These are phyloP conservation scores for Phytophthora citricola DNA, from an alignment of 352 stramenopile genomes.

Conservation along the genomic window DNA sequence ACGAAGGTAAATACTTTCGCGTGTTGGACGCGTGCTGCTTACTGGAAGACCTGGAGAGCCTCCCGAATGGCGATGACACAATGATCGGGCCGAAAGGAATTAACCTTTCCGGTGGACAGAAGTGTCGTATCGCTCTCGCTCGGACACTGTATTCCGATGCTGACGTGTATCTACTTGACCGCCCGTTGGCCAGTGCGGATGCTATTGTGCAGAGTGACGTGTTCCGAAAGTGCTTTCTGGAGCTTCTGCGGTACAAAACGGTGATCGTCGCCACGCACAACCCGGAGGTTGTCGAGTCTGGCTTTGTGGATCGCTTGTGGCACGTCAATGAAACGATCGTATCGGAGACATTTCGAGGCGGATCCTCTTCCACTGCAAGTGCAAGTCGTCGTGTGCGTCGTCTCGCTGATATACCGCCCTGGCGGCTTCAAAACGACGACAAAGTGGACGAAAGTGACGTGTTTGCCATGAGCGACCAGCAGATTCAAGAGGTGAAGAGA, in stretches of 20 bases:
- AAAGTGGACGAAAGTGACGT: conserved; percentile 9
- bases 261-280: conserved; percentile 93
- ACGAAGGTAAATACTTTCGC: conserved; percentile 49
- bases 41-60: conserved; percentile 49
- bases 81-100: conserved; percentile 44
- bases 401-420: conserved; percentile 42
- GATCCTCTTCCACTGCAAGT: neutral
- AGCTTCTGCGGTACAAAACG: conserved; percentile 49
- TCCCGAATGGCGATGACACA: conserved; percentile 42
- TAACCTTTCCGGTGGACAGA: conserved; percentile 44
- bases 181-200: conserved; percentile 39
- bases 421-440: conserved; percentile 23
- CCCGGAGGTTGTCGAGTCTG: conserved; percentile 65
- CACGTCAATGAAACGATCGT: conserved; percentile 32
- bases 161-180: conserved; percentile 47
- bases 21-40: conserved; percentile 60
- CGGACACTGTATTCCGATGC: conserved; percentile 48
- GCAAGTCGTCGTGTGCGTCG: conserved; percentile 36
- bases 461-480: conserved; percentile 17
- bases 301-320: conserved; percentile 47
- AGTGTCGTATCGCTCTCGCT: conserved; percentile 44
- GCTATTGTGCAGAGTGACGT: conserved; percentile 54
- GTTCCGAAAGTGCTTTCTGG: conserved; percentile 49
- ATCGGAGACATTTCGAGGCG: conserved; percentile 28
- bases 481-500: conserved; percentile 9